Base-by-base conservation (phyloP, 2,329 filamentous ascomycete species). In the Cryphonectria naterciae region DNA sequence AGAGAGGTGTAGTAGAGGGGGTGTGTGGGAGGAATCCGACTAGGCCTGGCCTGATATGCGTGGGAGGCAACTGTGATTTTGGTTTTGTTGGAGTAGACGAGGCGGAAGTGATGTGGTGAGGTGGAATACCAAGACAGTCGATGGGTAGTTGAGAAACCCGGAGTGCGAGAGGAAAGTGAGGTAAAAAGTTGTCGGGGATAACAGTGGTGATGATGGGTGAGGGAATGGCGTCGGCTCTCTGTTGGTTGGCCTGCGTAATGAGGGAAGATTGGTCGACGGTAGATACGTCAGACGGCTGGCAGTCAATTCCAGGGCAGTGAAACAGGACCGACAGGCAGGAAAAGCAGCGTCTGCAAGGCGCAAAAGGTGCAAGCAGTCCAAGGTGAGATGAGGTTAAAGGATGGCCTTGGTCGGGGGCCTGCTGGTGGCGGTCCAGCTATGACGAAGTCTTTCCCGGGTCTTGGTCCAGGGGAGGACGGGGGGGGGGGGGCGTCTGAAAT, bases 381-480 rank as follows among this genome's bases (percentile, higher is more conserved):
- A 46, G 61, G 66, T 49, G 54, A 65, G 46, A 39, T 52, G 46
- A 70, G 64, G 68, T 70, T 49, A n/a, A 70, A 58, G 69, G 69
- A 60, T 60, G 32, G 32, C 13, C 41, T 43, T 25, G 61, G 32
- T 64, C 35, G 11, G 28, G 37, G 61, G 39, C 41, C 35, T 61
- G 61, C 28, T 28, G 61, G 65, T 70, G 69, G 58, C 69, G 41
- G 61, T 60, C 65, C 39, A 65, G 69, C 69, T 68, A 71, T 71
- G 69, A 71, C 69, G 69, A 71, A 69, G 69, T 52, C 25, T 28
- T 25, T 13, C 46, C 25, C 28, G 25, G 41, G 39, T 32, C 39
- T 19, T 32, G 22, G 39, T 28, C 46, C 43, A 56, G 43, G 43
- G 43, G 43, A 46, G 46, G 37, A 3, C 37, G 1, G 35, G 19